phyloP scores from a whole-genome alignment of 2,329 filamentous ascomycete genomes.

The Fusarium sp. region DNA sequence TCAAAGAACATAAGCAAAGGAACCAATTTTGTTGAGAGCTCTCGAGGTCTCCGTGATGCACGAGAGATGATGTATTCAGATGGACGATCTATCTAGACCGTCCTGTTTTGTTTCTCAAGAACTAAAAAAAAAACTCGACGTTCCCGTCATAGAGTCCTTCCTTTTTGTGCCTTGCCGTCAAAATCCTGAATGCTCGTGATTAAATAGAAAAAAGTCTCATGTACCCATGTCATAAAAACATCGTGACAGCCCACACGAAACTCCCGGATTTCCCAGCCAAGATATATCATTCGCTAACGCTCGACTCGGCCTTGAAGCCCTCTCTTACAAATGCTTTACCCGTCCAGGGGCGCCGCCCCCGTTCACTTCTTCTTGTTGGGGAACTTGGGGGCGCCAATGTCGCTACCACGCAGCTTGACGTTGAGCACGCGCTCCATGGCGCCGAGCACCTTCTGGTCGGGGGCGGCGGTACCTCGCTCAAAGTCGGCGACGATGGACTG shows the following conservation, averaged over 20 bases:
- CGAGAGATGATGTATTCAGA: conserved; percentile 26
- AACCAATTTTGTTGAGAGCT: not conserved
- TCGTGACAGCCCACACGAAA: conserved; percentile 44
- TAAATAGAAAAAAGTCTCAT: conserved; percentile 40
- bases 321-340: conserved; percentile 37
- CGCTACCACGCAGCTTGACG: conserved; percentile 85
- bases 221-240: conserved; percentile 43
- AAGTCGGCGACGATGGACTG: conserved; percentile 84
- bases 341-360: not conserved
- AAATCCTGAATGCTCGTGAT: conserved; percentile 27
- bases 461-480: conserved; percentile 81
- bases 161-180: conserved; percentile 24
- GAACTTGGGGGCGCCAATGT: conserved; percentile 88
- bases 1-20: not conserved
- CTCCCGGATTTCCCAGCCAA: conserved; percentile 43
- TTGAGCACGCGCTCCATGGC: conserved; percentile 88
- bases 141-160: conserved; percentile 23
- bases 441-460: conserved; percentile 85
- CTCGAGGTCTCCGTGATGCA: conserved; percentile 10
- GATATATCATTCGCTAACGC: conserved; percentile 46
- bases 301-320: conserved; percentile 45
- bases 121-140: conserved; percentile 6
- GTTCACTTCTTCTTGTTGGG: conserved; percentile 73
- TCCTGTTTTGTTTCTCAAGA: conserved; percentile 19
- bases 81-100: conserved; percentile 11